Percentiles rank a stretch among this genome's conserved stretches.
Conservation (phyloP, 805 yeast species). For the Candida pini region DNA sequence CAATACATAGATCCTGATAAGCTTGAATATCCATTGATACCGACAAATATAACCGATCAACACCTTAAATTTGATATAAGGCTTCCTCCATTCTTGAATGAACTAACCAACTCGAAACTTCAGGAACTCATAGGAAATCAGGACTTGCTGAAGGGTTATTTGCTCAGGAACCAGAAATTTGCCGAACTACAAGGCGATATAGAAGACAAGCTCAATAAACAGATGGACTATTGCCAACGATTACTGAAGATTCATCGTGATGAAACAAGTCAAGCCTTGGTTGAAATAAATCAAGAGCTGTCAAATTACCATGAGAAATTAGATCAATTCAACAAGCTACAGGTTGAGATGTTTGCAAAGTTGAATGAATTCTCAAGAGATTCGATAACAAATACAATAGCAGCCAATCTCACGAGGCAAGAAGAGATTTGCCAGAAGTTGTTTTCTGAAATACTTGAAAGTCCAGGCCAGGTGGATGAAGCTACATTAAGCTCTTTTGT, state of each 20-base stretch:
- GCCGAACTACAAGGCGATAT: conserved; percentile 8
- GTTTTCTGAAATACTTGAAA: conserved; percentile 12
- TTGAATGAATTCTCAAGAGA: conserved; percentile 28
- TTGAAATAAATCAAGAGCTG: conserved; percentile 18
- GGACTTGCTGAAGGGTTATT: conserved; percentile 14
- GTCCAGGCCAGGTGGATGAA: conserved; percentile 14
- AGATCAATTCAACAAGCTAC: conserved; percentile 16
- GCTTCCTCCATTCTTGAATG: conserved; percentile 20
- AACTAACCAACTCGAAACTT: conserved; percentile 17
- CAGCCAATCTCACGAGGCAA: conserved; percentile 25
- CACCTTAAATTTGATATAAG: conserved; percentile 6
- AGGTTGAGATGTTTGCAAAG: conserved; percentile 26
- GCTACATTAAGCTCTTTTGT: conserved; percentile 34
- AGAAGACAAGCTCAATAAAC: conserved; percentile 31
- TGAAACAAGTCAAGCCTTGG: conserved; percentile 18
- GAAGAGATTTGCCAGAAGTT: conserved; percentile 13
- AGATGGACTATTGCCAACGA: conserved; percentile 31
- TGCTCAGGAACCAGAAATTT: conserved; percentile 12
- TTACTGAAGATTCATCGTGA: conserved; percentile 19
- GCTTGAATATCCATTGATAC: conserved; percentile 20
- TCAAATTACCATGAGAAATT: conserved; percentile 17
- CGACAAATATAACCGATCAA: conserved; percentile 8
- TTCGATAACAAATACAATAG: conserved; percentile 30
- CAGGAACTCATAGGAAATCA: conserved; percentile 14
- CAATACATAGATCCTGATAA: conserved; percentile 12